Percentiles rank a stretch among this genome's conserved stretches.
phyloP scores from a whole-genome alignment of 805 yeast genomes.

The Candida golubevii region DNA sequence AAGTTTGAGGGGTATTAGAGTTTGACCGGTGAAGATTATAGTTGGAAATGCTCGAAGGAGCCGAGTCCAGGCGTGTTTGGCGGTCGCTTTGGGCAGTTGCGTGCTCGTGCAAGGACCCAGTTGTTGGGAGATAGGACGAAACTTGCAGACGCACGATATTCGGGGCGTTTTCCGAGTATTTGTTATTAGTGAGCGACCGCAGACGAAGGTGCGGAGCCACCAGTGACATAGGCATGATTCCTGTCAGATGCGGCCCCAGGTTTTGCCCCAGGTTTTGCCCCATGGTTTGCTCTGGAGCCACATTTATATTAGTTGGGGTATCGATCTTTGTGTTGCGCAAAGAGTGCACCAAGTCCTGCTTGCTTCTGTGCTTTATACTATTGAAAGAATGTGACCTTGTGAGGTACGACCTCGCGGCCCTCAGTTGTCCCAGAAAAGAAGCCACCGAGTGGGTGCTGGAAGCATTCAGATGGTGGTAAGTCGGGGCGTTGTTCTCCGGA shows the following conservation, averaged over 20 bases:
- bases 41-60: constrained; percentile 23
- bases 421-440: not conserved
- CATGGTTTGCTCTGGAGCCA: constrained; percentile 1
- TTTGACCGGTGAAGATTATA: constrained; percentile 21
- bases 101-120: not conserved
- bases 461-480: not conserved
- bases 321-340: constrained; percentile 22
- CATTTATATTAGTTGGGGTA: constrained; percentile 24
- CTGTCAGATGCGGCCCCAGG: not conserved
- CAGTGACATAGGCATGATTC: not conserved
- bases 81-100: not conserved
- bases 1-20: constrained; percentile 32
- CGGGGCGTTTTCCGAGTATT: constrained; percentile 14
- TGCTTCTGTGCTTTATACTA: constrained; percentile 15
- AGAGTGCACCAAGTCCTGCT: constrained; percentile 20
- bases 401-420: not conserved
- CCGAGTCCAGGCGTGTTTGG: constrained; percentile 12
- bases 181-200: constrained; percentile 15
- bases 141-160: constrained; percentile 17
- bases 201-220: constrained; percentile 2
- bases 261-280: not conserved
- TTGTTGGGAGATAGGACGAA: not conserved
- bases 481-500: not conserved
- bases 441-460: not conserved
- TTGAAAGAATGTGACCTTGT: constrained; percentile 16